Evolutionary conservation across 2,329 filamentous ascomycete genomes (phyloP).

Genomic region (Didymella pinodella): DNA sequence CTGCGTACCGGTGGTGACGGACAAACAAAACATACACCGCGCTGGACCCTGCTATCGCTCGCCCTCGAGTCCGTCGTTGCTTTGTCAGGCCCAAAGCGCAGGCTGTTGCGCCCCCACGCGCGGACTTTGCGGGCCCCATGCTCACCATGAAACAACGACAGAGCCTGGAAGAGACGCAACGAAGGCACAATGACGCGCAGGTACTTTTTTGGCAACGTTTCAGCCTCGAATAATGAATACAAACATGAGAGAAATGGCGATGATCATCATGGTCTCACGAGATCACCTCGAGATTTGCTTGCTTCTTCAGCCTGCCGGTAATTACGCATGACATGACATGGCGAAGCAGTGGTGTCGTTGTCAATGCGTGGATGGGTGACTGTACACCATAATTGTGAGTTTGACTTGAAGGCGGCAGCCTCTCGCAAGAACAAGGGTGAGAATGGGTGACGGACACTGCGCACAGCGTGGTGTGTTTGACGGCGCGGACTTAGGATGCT

Average conservation of each 20-base stretch:
- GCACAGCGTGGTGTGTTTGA: constrained; percentile 11
- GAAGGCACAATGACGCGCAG: not conserved
- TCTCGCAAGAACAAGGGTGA: no score
- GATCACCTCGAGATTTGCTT: constrained; percentile 10
- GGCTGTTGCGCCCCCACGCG: not conserved
- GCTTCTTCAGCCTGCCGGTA: not conserved
- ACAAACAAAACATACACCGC: not conserved
- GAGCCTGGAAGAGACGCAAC: not conserved
- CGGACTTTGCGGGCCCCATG: constrained; percentile 5
- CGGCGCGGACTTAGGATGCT: constrained; percentile 3
- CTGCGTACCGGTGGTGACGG: not conserved
- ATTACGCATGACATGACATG: not conserved
- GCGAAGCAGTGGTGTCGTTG: not conserved
- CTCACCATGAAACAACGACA: constrained; percentile 5
- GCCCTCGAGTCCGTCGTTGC: constrained; percentile 9
- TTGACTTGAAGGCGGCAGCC: no score
- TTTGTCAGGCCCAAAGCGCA: not conserved
- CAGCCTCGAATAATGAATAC: constrained; percentile 5
- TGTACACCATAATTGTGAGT: not conserved
- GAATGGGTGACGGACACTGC: not conserved
- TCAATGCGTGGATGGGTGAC: not conserved
- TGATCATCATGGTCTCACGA: constrained; percentile 6
- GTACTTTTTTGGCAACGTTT: constrained; percentile 5
- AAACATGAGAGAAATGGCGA: no score
- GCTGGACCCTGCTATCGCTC: not conserved